These are phyloP conservation scores for Pichia cactophila DNA, from an alignment of 1,139 yeast genomes.

Conservation along the genomic window DNA sequence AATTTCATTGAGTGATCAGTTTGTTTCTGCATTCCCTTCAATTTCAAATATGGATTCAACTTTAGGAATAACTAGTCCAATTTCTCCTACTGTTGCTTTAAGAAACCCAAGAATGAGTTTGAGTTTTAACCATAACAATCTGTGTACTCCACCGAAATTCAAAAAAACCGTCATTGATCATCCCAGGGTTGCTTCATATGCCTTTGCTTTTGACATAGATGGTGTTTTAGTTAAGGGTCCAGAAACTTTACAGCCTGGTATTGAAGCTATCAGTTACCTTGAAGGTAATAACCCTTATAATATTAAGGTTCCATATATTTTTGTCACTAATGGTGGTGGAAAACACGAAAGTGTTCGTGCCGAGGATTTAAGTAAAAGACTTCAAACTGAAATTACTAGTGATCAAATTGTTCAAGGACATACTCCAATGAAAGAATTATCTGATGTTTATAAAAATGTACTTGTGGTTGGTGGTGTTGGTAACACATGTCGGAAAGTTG, in stretches of 20 bases:
- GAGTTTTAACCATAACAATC: constrained; percentile 1
- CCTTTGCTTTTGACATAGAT: constrained; percentile 82
- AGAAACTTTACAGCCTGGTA: constrained; percentile 69
- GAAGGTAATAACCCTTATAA: constrained; percentile 74
- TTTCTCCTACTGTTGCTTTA: constrained; percentile 2
- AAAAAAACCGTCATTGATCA: constrained; percentile 54
- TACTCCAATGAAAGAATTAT: constrained; percentile 80
- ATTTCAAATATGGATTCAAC: constrained; percentile 20
- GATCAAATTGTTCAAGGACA: constrained; percentile 85
- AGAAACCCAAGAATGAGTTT: constrained; percentile 4
- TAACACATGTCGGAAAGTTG: constrained; percentile 72
- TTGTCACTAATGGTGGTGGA: constrained; percentile 87
- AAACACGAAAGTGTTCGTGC: constrained; percentile 70
- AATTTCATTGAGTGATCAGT: constrained; percentile 58
- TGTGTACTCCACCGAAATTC: constrained; percentile 30
- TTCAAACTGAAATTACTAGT: constrained; percentile 53
- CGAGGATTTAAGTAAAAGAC: constrained; percentile 53
- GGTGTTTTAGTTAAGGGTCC: constrained; percentile 80
- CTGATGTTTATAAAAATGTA: constrained; percentile 57
- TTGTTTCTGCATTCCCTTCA: constrained; percentile 48
- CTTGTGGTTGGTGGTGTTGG: constrained; percentile 83
- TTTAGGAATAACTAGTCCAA: neutral
- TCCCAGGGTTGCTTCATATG: constrained; percentile 68
- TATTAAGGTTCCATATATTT: constrained; percentile 76
- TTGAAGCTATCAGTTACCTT: constrained; percentile 58